Evolutionary conservation across 371 early-diverging fungal genomes (phyloP), one percentile per base, ranked within the genome.

Genomic region (Apophysomyces elegans): DNA sequence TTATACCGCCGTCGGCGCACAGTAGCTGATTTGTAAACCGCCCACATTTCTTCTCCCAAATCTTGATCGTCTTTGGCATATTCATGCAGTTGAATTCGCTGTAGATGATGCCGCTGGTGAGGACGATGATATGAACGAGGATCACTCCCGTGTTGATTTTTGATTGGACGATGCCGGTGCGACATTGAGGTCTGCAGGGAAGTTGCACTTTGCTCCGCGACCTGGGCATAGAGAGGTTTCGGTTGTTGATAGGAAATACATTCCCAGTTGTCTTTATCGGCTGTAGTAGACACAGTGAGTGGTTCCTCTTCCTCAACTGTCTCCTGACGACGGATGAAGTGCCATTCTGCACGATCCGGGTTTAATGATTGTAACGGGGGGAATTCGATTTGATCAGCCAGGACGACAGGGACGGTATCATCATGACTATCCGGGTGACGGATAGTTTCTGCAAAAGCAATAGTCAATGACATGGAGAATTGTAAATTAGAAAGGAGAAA

Each of bases 361-460:
- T 8, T 50, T n/a, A 26, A 9, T 7, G 18, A 18, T n/a, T 9
- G 21, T n/a, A 50, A 21, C 0, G 54, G 54, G 21, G 54, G 54
- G 21, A 50, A 50, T 50, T 50, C 54, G 7, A 9, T 50, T 9
- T 50, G 54, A 50, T 50, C 54, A 8, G 9, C 1, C 21, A 50
- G 21, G 18, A 21, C 21, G 21, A 50, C 21, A 9, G 11, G 9
- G 21, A 50, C 21, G 18, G 11, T 32, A 9, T 21, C 9, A 21
- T 50, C 54, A 21, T 50, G 9, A 8, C 21, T 26, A 50, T 50
- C 54, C 21, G n/a, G 9, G 21, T 50, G 54, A 9, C 9, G n/a
- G 54, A 50, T 8, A 11, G 16, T 50, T 50, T 50, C 54, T 50
- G 54, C 54, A 50, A 50, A 50, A 16, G 54, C 54, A 5, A 50